Evolutionary conservation across 148 eudicot genomes (phyloP), one percentile per base, ranked within the genome.

Genomic region (Dianthus caryophyllus): DNA sequence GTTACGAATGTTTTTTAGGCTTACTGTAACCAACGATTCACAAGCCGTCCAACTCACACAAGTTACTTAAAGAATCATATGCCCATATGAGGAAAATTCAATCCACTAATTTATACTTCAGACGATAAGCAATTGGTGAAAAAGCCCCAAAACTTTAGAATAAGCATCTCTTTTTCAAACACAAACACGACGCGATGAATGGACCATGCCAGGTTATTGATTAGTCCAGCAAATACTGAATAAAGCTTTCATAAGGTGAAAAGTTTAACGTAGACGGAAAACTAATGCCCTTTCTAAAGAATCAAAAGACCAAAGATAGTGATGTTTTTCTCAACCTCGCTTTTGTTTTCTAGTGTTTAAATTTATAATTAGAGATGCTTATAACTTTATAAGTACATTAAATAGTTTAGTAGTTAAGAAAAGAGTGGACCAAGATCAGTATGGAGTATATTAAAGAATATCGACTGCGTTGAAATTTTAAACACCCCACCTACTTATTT

Each of bases 31-130:
- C 61, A 73, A 50, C 59, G 70, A 66, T 36, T 48, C 27, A 21
- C 48, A 61, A 58, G 7, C 1, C 30, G 62, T 39, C 29, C 41
- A 58, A 58, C 62, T 65, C 18, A 26, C 39, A 27, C 31, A 38
- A 65, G 15, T 60, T 49, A 24, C 41, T 67, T 38, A 59, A 60
- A 52, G 76, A 73, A 73, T 31, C 71, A 36, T 59, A 73, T 73
- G 67, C 76, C 76, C 56, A 10, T 8, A 46, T 31, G 9, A 14
- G 64, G 12, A 63, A 63, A 54, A 53, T n/a, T 47, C 43, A 50
- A 44, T 41, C 41, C 68, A 33, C 68, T 71, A 51, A 52, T 72
- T 29, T 57, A 66, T 31, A 18, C 51, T 67, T 67, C 44, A 43
- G 56, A 29, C 71, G 6, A 56, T 12, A 21, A 11, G 27, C 56